phyloP scores from a whole-genome alignment of 768 basidiomycete genomes.

The Boletus pseudopeckii region DNA sequence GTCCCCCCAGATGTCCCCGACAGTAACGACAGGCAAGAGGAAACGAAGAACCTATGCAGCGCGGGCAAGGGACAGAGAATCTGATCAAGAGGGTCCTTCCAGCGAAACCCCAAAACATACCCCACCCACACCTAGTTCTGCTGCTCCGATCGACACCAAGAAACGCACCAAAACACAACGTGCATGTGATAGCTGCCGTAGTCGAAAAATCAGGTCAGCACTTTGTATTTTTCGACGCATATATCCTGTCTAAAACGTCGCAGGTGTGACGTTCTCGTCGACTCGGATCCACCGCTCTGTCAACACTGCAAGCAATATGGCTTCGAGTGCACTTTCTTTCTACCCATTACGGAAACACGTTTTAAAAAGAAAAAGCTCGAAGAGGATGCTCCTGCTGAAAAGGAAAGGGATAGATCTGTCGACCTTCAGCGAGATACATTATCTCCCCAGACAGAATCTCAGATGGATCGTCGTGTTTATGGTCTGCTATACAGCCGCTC shows the following conservation, averaged over 20 bases:
- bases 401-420: constrained; percentile 34
- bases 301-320: constrained; percentile 94
- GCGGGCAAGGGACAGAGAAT: constrained; percentile 45
- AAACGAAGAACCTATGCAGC: constrained; percentile 53
- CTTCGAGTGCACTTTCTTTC: constrained; percentile 95
- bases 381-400: constrained; percentile 50
- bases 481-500: constrained; percentile 40
- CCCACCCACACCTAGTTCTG: constrained; percentile 27
- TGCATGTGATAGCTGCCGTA: constrained; percentile 88
- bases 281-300: constrained; percentile 76
- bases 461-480: constrained; percentile 60
- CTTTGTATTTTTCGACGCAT: constrained; percentile 1
- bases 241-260: constrained; percentile 8
- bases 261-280: constrained; percentile 80
- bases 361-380: constrained; percentile 95
- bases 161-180: constrained; percentile 92
- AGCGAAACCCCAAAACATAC: constrained; percentile 41
- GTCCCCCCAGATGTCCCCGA: constrained; percentile 33
- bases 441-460: constrained; percentile 47
- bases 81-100: constrained; percentile 62
- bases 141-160: constrained; percentile 55
- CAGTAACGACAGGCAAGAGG: constrained; percentile 46
- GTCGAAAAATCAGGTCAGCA: constrained; percentile 77
- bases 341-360: constrained; percentile 97
- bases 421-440: constrained; percentile 34